A percentile compares a stretch with the other conserved stretches of the same genome.
Evolutionary conservation across 257 asterid genomes (phyloP).

Genomic region (Galeopsis tetrahit): DNA sequence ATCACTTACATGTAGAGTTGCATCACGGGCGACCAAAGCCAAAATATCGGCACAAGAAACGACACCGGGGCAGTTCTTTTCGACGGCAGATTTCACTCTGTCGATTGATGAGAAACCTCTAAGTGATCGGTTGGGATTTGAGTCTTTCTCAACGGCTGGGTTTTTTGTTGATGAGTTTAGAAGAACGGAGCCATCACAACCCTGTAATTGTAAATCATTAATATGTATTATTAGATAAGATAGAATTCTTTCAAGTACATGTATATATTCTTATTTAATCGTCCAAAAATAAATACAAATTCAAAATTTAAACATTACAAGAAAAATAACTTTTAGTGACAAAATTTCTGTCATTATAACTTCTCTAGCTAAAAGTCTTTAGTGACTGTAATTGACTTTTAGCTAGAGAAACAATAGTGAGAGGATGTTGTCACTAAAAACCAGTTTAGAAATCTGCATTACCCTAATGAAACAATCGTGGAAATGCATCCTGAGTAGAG

Average conservation of each 20-base stretch:
- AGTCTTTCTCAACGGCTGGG: slow-evolving; percentile 50
- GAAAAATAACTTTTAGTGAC: no score
- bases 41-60: slow-evolving; percentile 82
- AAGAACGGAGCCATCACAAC: slow-evolving; percentile 71
- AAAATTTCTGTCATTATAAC: no score
- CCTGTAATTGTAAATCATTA: slow-evolving; percentile 40
- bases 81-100: slow-evolving; percentile 56
- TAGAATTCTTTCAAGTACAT: no score
- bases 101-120: slow-evolving; percentile 62
- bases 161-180: slow-evolving; percentile 49
- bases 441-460: not conserved
- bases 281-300: not conserved
- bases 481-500: slow-evolving; percentile 72
- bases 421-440: no score
- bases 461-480: slow-evolving; percentile 85
- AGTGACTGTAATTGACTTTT: no score
- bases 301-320: no score
- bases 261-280: no score
- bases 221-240: not conserved
- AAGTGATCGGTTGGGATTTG: slow-evolving; percentile 54
- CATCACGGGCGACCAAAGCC: slow-evolving; percentile 67
- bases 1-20: slow-evolving; percentile 37
- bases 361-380: no score
- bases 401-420: no score
- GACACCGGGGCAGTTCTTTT: slow-evolving; percentile 58